These are phyloP conservation scores for Daedaleopsis nitida DNA, from an alignment of 768 basidiomycete genomes.

Conservation along the genomic window DNA sequence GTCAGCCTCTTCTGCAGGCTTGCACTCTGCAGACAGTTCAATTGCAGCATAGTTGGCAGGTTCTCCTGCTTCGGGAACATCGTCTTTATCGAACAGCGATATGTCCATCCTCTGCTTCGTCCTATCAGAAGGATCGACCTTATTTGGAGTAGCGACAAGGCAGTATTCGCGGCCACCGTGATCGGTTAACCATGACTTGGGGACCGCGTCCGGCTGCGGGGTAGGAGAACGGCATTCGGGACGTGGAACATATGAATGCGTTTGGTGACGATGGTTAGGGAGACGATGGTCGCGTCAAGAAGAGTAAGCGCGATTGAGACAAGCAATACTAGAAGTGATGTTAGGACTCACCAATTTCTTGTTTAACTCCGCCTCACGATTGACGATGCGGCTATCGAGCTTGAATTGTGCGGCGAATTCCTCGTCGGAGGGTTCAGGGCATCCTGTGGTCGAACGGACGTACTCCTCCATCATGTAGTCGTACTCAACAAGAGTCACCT, in stretches of 20 bases:
- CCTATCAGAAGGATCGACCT: background rate
- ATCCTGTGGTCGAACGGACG: background rate
- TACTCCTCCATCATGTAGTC: background rate
- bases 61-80: background rate
- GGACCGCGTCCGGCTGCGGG: background rate
- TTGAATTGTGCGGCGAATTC: background rate
- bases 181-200: background rate
- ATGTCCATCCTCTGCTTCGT: background rate
- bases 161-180: background rate
- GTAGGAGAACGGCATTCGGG: background rate
- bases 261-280: background rate
- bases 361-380: background rate
- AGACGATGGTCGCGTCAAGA: background rate
- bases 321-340: too few relatives aligned
- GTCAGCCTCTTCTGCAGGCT: background rate
- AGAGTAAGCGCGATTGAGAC: too few relatives aligned
- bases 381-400: background rate
- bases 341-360: too few relatives aligned
- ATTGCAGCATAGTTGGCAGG: background rate
- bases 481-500: background rate
- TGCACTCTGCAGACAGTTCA: slow-evolving; percentile 9
- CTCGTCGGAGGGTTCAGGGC: background rate
- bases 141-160: background rate
- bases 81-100: background rate
- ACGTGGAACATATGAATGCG: background rate